Evolutionary conservation across 2,329 filamentous ascomycete genomes (phyloP).

Genomic region (Claviceps monticola): DNA sequence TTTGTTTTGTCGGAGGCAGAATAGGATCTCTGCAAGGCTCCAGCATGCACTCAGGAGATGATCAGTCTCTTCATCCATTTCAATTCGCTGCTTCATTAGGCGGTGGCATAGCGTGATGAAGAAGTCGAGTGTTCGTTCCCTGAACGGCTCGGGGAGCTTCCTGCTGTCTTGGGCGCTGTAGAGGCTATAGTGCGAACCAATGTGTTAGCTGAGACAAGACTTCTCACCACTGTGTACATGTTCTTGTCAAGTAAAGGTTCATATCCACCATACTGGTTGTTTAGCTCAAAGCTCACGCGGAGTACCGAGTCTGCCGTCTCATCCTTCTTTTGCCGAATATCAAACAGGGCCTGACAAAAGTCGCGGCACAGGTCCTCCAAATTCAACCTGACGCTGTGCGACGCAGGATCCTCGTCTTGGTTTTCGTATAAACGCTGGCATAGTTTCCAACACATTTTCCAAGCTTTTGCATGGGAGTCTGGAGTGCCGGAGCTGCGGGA

Average conservation of each 20-base stretch:
- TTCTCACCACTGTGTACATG: background rate
- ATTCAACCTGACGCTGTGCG: slow-evolving; percentile 56
- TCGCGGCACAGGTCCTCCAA: slow-evolving; percentile 70
- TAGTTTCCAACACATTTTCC: slow-evolving; percentile 87
- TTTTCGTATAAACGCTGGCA: slow-evolving; percentile 82
- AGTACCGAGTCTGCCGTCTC: slow-evolving; percentile 75
- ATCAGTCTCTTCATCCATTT: slow-evolving; percentile 69
- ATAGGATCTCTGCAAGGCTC: slow-evolving; percentile 84
- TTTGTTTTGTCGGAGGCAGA: slow-evolving; percentile 72
- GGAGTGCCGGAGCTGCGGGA: slow-evolving; percentile 63
- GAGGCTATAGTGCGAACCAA: slow-evolving; percentile 32
- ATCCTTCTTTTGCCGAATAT: slow-evolving; percentile 64
- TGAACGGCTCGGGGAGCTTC: slow-evolving; percentile 70
- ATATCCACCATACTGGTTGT: slow-evolving; percentile 55
- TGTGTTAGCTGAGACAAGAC: background rate
- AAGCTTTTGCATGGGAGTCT: slow-evolving; percentile 73
- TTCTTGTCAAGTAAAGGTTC: background rate
- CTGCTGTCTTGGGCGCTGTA: slow-evolving; percentile 79
- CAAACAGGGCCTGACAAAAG: slow-evolving; percentile 85
- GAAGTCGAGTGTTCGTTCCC: slow-evolving; percentile 82
- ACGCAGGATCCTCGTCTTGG: slow-evolving; percentile 53
- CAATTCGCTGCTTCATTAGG: slow-evolving; percentile 84
- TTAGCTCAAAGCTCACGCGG: slow-evolving; percentile 85
- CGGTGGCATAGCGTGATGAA: slow-evolving; percentile 89
- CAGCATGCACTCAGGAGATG: slow-evolving; percentile 75